Evolutionary conservation across 73 alveolate genomes (phyloP).

Genomic region (Paramecium pentaurelia): DNA sequence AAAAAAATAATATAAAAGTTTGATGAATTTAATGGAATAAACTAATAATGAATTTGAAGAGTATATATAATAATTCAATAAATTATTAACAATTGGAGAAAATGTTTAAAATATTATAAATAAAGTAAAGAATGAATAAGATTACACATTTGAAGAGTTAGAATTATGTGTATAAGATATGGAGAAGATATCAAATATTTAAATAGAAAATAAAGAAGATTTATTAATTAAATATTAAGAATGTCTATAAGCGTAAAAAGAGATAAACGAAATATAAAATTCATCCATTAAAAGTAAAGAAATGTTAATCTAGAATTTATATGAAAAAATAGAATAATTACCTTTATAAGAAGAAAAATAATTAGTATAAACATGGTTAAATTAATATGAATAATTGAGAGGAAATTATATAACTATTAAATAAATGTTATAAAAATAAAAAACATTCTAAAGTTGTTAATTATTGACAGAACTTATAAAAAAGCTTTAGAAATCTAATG

Average conservation of each 20-base stretch:
- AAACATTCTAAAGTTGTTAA: neutral
- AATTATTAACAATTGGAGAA: neutral
- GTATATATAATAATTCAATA: neutral
- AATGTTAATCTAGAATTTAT: neutral
- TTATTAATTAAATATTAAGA: neutral
- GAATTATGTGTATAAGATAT: neutral
- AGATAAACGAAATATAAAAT: neutral
- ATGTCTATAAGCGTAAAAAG: neutral
- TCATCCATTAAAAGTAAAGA: neutral
- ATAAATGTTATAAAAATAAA: neutral
- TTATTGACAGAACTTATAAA: neutral
- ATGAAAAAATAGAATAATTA: neutral
- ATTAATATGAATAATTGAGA: neutral
- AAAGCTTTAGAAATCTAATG: neutral
- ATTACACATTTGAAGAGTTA: constrained; percentile 11
- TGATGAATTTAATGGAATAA: neutral
- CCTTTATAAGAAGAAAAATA: neutral
- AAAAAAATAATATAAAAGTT: neutral
- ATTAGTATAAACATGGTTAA: neutral
- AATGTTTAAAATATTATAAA: neutral
- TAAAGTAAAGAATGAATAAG: neutral
- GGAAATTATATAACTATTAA: neutral
- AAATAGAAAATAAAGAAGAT: neutral
- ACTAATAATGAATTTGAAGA: neutral
- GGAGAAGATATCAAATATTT: neutral